These are phyloP conservation scores for Prosopis cineraria DNA, from an alignment of 306 rosid genomes.

Conservation along the genomic window DNA sequence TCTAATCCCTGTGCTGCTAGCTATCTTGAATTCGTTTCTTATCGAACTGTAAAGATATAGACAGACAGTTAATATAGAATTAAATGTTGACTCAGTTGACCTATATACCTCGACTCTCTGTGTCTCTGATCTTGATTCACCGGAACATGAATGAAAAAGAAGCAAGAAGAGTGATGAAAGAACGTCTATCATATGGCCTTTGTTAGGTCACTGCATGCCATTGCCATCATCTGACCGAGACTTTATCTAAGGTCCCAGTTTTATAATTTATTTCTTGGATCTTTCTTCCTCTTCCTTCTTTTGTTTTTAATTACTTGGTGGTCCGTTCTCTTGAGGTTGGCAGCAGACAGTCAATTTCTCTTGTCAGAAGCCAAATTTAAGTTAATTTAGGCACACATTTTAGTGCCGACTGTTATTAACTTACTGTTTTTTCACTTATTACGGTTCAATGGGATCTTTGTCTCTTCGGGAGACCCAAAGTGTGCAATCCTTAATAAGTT, in stretches of 20 bases:
- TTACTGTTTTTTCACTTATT: background rate
- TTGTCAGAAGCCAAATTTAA: constrained; percentile 20
- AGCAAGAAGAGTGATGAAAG: background rate
- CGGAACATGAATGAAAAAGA: background rate
- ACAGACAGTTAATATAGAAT: constrained; percentile 35
- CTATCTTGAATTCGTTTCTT: background rate
- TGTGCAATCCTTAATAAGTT: too few species aligned
- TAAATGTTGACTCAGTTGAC: constrained; percentile 34
- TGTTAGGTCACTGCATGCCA: constrained; percentile 4
- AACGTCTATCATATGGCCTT: background rate
- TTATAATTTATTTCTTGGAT: background rate
- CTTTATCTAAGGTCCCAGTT: background rate
- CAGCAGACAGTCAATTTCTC: constrained; percentile 24
- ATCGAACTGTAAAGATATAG: constrained; percentile 43
- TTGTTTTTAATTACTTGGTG: background rate
- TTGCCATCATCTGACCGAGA: constrained; percentile 6
- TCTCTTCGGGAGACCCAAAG: background rate
- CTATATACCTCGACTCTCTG: background rate
- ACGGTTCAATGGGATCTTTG: background rate
- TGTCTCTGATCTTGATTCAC: background rate
- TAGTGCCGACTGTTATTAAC: background rate
- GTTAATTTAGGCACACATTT: background rate
- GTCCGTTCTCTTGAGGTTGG: constrained; percentile 14
- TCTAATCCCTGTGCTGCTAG: constrained; percentile 14
- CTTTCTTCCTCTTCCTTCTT: background rate